Conservation (phyloP, 352 stramenopile species). For the Globisporangium rhizosaccharum region DNA sequence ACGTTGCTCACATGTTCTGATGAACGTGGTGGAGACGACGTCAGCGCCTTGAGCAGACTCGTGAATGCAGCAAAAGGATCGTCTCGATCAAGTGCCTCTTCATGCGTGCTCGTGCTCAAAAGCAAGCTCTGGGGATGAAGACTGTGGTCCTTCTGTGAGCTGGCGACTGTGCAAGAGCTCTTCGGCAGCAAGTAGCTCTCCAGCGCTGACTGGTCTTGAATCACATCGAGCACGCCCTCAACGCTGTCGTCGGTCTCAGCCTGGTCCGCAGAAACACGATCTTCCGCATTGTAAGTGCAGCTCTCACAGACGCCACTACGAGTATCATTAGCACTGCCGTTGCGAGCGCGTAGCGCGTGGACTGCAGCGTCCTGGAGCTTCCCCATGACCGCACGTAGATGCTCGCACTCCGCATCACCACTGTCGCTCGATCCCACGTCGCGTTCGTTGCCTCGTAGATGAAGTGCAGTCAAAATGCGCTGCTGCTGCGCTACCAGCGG, state of each 20-base stretch:
- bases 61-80: not conserved
- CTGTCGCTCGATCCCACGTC: not conserved
- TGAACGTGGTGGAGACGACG: not conserved
- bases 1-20: conserved; percentile 3
- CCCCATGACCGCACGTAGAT: not conserved
- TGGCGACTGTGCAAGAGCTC: not conserved
- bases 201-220: conserved; percentile 4
- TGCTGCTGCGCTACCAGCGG: conserved; percentile 7
- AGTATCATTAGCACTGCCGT: not conserved
- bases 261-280: not conserved
- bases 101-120: not conserved
- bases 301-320: not conserved
- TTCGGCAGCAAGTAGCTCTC: conserved; percentile 5
- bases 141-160: too few species aligned
- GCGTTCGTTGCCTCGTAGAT: not conserved
- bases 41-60: conserved; percentile 2
- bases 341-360: not conserved
- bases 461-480: not conserved
- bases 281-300: not conserved
- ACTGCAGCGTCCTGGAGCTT: not conserved
- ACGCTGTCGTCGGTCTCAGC: too few species aligned
- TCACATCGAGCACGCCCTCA: not conserved
- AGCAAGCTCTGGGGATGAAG: not conserved
- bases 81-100: not conserved
- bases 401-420: not conserved